A percentile compares a stretch with the other conserved stretches of the same genome.
These are phyloP conservation scores for Phytopythium mirpurense DNA, from an alignment of 352 stramenopile species.

Conservation along the genomic window DNA sequence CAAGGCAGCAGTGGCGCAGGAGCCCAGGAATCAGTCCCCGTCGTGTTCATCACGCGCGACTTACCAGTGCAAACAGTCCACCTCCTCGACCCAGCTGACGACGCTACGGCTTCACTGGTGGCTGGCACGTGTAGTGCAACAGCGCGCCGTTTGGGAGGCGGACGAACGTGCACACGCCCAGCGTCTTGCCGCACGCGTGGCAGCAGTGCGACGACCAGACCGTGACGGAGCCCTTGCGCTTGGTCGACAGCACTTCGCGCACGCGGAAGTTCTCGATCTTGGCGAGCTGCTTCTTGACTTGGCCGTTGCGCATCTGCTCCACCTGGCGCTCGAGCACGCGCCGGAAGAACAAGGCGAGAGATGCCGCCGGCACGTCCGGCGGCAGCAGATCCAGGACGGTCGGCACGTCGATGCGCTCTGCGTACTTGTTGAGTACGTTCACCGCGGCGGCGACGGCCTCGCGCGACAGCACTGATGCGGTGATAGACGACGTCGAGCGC, in stretches of 20 bases:
- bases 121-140: slow-evolving; percentile 77
- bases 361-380: slow-evolving; percentile 37
- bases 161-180: slow-evolving; percentile 69
- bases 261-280: slow-evolving; percentile 88
- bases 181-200: slow-evolving; percentile 58
- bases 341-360: slow-evolving; percentile 60
- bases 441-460: slow-evolving; percentile 64
- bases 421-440: slow-evolving; percentile 77
- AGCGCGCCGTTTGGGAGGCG: slow-evolving; percentile 50
- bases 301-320: slow-evolving; percentile 65
- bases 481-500: slow-evolving; percentile 15
- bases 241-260: slow-evolving; percentile 51
- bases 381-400: slow-evolving; percentile 74
- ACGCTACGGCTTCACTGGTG: slow-evolving; percentile 15
- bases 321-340: slow-evolving; percentile 74
- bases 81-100: background rate
- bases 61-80: background rate
- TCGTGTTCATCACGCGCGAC: background rate
- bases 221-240: slow-evolving; percentile 65
- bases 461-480: slow-evolving; percentile 17
- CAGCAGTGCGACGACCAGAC: slow-evolving; percentile 76
- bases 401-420: slow-evolving; percentile 74
- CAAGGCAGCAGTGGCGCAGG: background rate
- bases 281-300: slow-evolving; percentile 83
- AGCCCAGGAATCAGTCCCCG: background rate